Evolutionary conservation across 805 yeast species (phyloP), one percentile per base, ranked within the genome.

Genomic region (Teunomyces gatunensis): DNA sequence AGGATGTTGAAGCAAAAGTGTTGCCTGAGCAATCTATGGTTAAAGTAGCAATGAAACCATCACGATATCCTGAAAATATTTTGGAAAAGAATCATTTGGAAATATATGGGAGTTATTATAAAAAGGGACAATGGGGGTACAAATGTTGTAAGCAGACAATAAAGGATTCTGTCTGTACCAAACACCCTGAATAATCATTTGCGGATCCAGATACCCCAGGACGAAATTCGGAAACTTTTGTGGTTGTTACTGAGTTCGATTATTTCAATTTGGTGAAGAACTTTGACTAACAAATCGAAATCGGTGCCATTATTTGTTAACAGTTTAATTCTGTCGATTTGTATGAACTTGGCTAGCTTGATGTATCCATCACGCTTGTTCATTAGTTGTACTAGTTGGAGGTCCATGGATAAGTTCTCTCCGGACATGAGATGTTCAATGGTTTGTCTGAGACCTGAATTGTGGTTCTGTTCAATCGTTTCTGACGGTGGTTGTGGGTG

Each of bases 41-140:
- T 17, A 39, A 25, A 20, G 41, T 44, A 27, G 56, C 50, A 11
- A 25, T 45, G 12, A 47, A 47, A 17, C 35, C 39, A 13, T 67
- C 74, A 0, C 51, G 45, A 40, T 73, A 70, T 47, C 49, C 48
- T 0, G 78, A 74, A 46, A 77, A 73, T 47, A 57, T 65, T 0
- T 58, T 51, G 47, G 60, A 63, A 1, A 69, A 69, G 5, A 69
- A 71, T 47, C 80, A 75, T 50, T 57, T 70, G 1, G 53, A 65
- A 11, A 68, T 74, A 0, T 75, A 69, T 69, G 80, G 80, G 0
- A 72, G 78, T n/a, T 75, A 59, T 48, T 75, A 68, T 61, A 41
- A 55, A 4, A 59, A 64, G 30, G 73, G 74, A 3, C 56, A 59
- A 42, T 75, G 80, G 80, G 80, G 80, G 6, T 75, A 61, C 49